These are phyloP conservation scores for Rhodomyrtus tomentosa DNA, from an alignment of 345 rosid species.

Conservation along the genomic window DNA sequence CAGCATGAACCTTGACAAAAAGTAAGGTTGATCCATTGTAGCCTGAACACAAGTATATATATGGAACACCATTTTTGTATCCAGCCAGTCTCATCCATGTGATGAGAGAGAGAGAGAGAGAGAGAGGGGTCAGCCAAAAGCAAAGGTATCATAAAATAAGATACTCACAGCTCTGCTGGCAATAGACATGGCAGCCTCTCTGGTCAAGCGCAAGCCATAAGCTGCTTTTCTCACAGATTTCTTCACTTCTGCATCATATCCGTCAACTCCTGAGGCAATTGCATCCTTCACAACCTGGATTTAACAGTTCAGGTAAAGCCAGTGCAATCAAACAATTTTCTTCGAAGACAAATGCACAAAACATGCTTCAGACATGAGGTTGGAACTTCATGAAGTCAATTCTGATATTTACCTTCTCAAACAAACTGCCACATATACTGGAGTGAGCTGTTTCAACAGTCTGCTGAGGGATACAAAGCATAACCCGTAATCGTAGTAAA, in stretches of 20 bases:
- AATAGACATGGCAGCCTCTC: constrained; percentile 85
- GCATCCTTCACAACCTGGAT: constrained; percentile 82
- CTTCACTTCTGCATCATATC: constrained; percentile 68
- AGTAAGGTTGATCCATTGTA: not conserved
- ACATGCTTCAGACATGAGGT: not conserved
- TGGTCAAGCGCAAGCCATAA: constrained; percentile 57
- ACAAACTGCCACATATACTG: constrained; percentile 87
- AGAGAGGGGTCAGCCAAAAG: not conserved
- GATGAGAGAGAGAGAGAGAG: not conserved
- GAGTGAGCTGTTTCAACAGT: constrained; percentile 78
- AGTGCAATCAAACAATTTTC: not conserved
- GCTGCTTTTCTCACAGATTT: constrained; percentile 81
- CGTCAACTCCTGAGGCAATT: constrained; percentile 77
- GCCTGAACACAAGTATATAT: not conserved
- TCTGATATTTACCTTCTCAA: constrained; percentile 58
- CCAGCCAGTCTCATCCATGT: not conserved
- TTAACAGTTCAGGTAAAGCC: not conserved
- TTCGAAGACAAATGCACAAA: not conserved
- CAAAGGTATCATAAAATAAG: not conserved
- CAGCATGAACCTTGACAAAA: not conserved
- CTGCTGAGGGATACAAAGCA: constrained; percentile 92
- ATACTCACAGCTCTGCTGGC: constrained; percentile 77
- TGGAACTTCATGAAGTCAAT: not conserved
- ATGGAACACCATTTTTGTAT: not conserved
- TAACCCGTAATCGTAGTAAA: constrained; percentile 60